These are phyloP conservation scores for Xylaria polymorpha DNA, from an alignment of 2,329 filamentous ascomycete genomes.

Conservation along the genomic window DNA sequence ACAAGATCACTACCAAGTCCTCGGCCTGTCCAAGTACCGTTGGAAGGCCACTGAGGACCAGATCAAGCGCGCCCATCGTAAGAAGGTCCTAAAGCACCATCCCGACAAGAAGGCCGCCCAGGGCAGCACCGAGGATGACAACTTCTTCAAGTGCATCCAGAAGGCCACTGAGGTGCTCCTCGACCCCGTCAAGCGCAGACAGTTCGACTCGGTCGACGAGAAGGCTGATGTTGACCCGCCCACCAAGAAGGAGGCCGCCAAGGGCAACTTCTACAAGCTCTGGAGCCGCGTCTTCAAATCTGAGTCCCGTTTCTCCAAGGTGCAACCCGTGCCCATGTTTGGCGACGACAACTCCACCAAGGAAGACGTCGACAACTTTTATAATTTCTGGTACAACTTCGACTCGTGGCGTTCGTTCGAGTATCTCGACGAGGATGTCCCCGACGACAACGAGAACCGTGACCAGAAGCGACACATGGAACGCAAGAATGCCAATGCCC, in stretches of 20 bases:
- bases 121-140: slow-evolving; percentile 89
- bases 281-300: slow-evolving; percentile 92
- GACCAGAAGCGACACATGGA: slow-evolving; percentile 99
- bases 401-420: slow-evolving; percentile 98
- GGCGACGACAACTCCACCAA: slow-evolving; percentile 86
- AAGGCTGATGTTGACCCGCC: slow-evolving; percentile 92
- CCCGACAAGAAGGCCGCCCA: slow-evolving; percentile 98
- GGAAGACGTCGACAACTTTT: slow-evolving; percentile 93
- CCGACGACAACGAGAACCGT: slow-evolving; percentile 98
- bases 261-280: slow-evolving; percentile 93
- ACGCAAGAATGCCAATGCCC: slow-evolving; percentile 96
- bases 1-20: slow-evolving; percentile 98
- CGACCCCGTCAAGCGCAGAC: slow-evolving; percentile 90
- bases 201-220: slow-evolving; percentile 97
- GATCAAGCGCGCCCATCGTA: slow-evolving; percentile 98
- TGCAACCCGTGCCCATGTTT: slow-evolving; percentile 86
- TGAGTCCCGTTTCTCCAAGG: slow-evolving; percentile 92
- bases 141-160: slow-evolving; percentile 99
- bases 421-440: slow-evolving; percentile 98
- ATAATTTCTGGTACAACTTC: slow-evolving; percentile 99
- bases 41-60: slow-evolving; percentile 95
- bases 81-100: slow-evolving; percentile 99
- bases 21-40: slow-evolving; percentile 92
- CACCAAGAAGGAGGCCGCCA: slow-evolving; percentile 86
- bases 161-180: slow-evolving; percentile 94